Percentiles rank a stretch among this genome's conserved stretches.
Conservation (phyloP, 202 grass and related monocot species). For the Cymbopogon flexuosus region DNA sequence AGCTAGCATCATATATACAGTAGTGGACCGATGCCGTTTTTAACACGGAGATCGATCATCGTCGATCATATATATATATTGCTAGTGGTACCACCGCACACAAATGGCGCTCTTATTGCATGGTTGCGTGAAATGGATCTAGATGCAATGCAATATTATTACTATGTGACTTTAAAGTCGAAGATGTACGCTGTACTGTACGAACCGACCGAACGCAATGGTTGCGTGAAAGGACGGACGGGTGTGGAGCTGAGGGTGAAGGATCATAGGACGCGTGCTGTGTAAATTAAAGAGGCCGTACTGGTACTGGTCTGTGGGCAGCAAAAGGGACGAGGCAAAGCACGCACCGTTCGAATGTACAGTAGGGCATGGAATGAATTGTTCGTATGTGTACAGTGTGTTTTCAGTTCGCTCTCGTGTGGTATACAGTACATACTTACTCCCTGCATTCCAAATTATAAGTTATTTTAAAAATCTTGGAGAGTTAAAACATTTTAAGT, state of each 20-base stretch:
- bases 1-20: not conserved
- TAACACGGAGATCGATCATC: not conserved
- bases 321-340: not conserved
- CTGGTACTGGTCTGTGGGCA: not conserved
- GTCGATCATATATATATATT: not conserved
- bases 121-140: slow-evolving; percentile 7
- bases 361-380: not conserved
- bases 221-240: not conserved
- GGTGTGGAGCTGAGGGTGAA: not conserved
- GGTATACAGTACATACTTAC: no score
- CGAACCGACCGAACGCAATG: slow-evolving; percentile 16
- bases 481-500: no score
- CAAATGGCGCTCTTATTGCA: not conserved
- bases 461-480: no score
- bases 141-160: not conserved
- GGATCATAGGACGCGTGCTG: slow-evolving; percentile 22
- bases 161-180: not conserved
- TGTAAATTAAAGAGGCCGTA: slow-evolving; percentile 16
- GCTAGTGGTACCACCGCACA: not conserved
- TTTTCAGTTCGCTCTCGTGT: not conserved
- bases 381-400: not conserved
- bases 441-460: no score
- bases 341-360: not conserved
- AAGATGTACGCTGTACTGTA: not conserved
- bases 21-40: not conserved